Percentiles rank a stretch among this genome's conserved stretches.
phyloP scores from a whole-genome alignment of 371 early-diverging fungal species.

The Apophysomyces trapeziformis region DNA sequence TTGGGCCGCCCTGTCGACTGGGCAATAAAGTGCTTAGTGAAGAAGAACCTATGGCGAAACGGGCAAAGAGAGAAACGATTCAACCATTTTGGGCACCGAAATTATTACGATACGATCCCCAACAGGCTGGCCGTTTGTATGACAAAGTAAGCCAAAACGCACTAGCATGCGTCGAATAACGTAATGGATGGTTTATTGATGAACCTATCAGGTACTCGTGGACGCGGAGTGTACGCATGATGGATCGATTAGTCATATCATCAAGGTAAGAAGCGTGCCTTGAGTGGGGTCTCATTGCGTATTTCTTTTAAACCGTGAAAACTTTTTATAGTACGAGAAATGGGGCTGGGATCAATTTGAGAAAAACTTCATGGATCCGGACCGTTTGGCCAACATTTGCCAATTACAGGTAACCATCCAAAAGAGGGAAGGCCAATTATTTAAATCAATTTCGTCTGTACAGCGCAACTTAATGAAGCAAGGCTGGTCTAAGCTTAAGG shows the following conservation, averaged over 20 bases:
- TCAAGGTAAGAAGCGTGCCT: conserved; percentile 51
- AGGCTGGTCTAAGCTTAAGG: conserved; percentile 70
- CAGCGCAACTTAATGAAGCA: conserved; percentile 71
- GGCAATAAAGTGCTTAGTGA: conserved; percentile 23
- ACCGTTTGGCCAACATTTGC: conserved; percentile 52
- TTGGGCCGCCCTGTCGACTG: conserved; percentile 67
- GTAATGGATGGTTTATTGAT: background rate
- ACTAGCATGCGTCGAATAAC: background rate
- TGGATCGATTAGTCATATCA: conserved; percentile 88
- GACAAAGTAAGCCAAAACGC: conserved; percentile 65
- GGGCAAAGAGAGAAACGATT: conserved; percentile 12
- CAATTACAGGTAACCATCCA: conserved; percentile 47
- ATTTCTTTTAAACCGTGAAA: too few relatives aligned
- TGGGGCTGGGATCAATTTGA: conserved; percentile 78
- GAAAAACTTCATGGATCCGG: conserved; percentile 67
- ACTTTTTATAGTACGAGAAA: conserved; percentile 52
- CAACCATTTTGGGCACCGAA: conserved; percentile 84
- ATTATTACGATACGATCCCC: conserved; percentile 66
- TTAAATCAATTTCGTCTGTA: conserved; percentile 20
- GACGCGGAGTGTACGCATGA: conserved; percentile 99
- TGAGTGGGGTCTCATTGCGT: too few relatives aligned
- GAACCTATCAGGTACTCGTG: conserved; percentile 64
- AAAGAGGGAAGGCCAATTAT: conserved; percentile 1
- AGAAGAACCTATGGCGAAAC: conserved; percentile 15
- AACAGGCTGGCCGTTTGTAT: conserved; percentile 58